Evolutionary conservation across 306 rosid genomes (phyloP), one percentile per base, ranked within the genome.

Genomic region (Pyrus betulifolia): DNA sequence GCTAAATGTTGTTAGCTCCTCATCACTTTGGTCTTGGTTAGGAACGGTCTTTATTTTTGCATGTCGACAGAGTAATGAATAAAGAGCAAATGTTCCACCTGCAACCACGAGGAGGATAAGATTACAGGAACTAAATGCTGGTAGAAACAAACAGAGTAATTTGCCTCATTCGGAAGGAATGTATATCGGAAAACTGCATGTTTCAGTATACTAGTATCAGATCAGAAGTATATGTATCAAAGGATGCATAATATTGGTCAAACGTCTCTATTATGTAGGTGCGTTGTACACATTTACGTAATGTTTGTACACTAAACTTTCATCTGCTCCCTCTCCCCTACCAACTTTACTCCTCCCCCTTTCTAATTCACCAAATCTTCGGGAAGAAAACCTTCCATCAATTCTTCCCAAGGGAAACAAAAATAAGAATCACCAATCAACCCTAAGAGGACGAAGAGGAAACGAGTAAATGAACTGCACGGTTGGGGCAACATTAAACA

Each of bases 51-150:
- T 94, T 71, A 94, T 84, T 71, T 94, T 91, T 60, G 98, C 98
- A 84, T 94, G 96, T 69, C 98, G 89, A 82, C 98, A 94, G 33
- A 94, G 92, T 92, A 94, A 86, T 58, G 98, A 92, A 85, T 94
- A 94, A 80, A 94, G 96, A 8, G 98, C 98, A 72, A 94, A 89
- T 72, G 97, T 94, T 82, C 98, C 98, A 72, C 97, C 98, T 92
- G 86, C 67, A 60, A 6, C 51, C 28, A 74, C 25, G 8, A 59
- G 14, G 38, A 33, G 52, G 18, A 23, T 35, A 22, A 58, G 68
- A 6, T 40, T 59, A 83, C 76, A 84, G 18, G 19, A 60, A 23
- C 31, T 25, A 6, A 11, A 67, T 59, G 71, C 77, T 61, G 62
- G 79, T 69, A 69, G 58, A 61, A 72, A 25, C 57, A 76, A 77